Evolutionary conservation across 106 monocot species (phyloP), one percentile per base, ranked within the genome.

Genomic region (Platanthera guangdongensis): DNA sequence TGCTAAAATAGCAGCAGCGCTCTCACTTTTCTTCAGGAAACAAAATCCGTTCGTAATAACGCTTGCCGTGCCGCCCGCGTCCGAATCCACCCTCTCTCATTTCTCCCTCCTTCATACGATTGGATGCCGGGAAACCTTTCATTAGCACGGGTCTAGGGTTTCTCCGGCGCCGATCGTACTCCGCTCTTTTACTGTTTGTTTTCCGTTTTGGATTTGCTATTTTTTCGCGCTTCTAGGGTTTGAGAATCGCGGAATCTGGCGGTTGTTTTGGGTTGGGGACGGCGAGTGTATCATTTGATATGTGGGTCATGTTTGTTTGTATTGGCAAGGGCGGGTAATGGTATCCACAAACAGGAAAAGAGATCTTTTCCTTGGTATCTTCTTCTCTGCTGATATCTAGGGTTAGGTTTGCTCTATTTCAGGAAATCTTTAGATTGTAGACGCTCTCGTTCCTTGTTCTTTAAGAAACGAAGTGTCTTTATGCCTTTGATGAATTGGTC

Each of bases 61-160:
- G 72, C 52, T 69, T 75, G 64, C 69, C 39, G 50, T 16, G 47
- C 55, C 8, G 47, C 21, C 32, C 30, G 72, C 16, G 52, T 75
- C 52, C 74, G 59, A 51, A 50, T 8, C 65, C 73, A 71, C 68
- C 57, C 62, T 81, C 77, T 50, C 30, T 51, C 52, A 39, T 54
- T 68, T 57, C 14, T 74, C 19, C 11, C 63, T 19, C 52, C 28
- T 65, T 21, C 16, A 13, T 25, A 50, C 51, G 25, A 13, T 50
- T 62, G 28, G 55, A 72, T 72, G 47, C 39, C 16, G 1, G 57
- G 39, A 47, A 67, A 46, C 54, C 52, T 22, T 25, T 81, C 46
- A 46, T 68, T 68, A 28, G 45, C 12, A 11, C 68, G 48, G 5
- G 68, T 14, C 73, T 62, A 63, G 52, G 51, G 82, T 64, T 62